Evolutionary conservation across 139 green algal genomes (phyloP).

Genomic region (Chlorella sp.): DNA sequence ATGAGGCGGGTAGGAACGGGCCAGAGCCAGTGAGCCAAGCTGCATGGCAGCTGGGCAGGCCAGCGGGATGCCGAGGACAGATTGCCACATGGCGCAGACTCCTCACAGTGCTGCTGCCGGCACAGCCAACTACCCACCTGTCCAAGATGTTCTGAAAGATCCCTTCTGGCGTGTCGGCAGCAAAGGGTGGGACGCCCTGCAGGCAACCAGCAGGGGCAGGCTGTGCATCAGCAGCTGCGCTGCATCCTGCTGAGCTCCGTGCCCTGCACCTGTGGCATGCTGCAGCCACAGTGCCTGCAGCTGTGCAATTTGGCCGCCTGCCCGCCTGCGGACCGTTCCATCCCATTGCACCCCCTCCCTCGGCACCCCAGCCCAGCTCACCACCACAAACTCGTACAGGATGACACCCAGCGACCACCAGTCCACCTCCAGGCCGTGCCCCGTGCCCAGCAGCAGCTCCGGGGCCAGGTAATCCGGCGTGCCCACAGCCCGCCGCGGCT

Average conservation of each 20-base stretch:
- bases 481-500: constrained; percentile 71
- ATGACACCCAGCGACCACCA: constrained; percentile 94
- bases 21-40: too few relatives aligned
- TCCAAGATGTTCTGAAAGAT: constrained; percentile 97
- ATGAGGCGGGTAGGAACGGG: too few relatives aligned
- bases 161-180: constrained; percentile 84
- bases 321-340: too few relatives aligned
- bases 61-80: too few relatives aligned
- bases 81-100: too few relatives aligned
- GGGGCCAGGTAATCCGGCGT: constrained; percentile 97
- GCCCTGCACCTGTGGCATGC: too few relatives aligned
- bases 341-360: too few relatives aligned
- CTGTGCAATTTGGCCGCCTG: too few relatives aligned
- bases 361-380: background rate
- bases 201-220: too few relatives aligned
- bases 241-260: background rate
- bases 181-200: constrained; percentile 86
- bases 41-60: background rate
- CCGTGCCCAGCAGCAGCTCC: constrained; percentile 85
- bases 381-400: constrained; percentile 87
- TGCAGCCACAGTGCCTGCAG: too few relatives aligned
- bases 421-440: constrained; percentile 87
- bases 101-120: too few relatives aligned
- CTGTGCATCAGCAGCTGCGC: background rate
- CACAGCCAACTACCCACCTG: constrained; percentile 13